Conservation (phyloP, 2,329 filamentous ascomycete genomes). For the Epichloe gansuensis region DNA sequence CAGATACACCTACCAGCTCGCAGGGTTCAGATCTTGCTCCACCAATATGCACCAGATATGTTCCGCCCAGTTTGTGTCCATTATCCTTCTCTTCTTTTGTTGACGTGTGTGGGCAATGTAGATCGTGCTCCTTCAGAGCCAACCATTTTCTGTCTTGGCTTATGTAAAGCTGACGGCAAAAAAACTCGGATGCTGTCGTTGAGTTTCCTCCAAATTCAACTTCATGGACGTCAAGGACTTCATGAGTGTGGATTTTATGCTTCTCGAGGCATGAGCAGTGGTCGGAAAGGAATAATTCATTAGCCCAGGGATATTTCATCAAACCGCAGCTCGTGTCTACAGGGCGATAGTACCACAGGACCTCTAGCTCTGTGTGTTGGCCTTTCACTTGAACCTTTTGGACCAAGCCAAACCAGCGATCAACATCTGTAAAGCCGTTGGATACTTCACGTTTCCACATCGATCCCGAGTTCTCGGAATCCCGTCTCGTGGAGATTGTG, state of each 20-base stretch:
- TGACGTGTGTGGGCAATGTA: conserved; percentile 34
- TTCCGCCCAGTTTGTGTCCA: conserved; percentile 41
- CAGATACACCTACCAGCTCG: conserved; percentile 32
- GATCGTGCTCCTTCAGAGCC: conserved; percentile 41
- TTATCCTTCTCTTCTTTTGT: neutral
- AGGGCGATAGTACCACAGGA: conserved; percentile 65
- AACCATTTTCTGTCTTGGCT: conserved; percentile 49
- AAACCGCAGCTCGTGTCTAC: conserved; percentile 57
- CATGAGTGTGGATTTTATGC: conserved; percentile 35
- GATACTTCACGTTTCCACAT: conserved; percentile 42
- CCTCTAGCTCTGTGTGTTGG: conserved; percentile 38
- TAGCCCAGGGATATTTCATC: conserved; percentile 55
- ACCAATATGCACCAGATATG: conserved; percentile 36
- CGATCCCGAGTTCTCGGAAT: conserved; percentile 34
- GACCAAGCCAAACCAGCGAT: conserved; percentile 61
- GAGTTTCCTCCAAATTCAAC: conserved; percentile 47
- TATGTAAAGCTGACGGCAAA: conserved; percentile 60
- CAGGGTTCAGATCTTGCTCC: conserved; percentile 43
- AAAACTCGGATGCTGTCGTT: conserved; percentile 38
- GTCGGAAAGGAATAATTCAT: conserved; percentile 67
- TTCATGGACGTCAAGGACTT: conserved; percentile 44
- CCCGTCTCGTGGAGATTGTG: conserved; percentile 35
- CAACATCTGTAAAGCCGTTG: conserved; percentile 28
- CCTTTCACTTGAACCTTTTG: conserved; percentile 36
- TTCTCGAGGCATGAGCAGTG: conserved; percentile 56